Evolutionary conservation across 169 alveolate genomes (phyloP).

Genomic region (Plasmodium yoelii): DNA sequence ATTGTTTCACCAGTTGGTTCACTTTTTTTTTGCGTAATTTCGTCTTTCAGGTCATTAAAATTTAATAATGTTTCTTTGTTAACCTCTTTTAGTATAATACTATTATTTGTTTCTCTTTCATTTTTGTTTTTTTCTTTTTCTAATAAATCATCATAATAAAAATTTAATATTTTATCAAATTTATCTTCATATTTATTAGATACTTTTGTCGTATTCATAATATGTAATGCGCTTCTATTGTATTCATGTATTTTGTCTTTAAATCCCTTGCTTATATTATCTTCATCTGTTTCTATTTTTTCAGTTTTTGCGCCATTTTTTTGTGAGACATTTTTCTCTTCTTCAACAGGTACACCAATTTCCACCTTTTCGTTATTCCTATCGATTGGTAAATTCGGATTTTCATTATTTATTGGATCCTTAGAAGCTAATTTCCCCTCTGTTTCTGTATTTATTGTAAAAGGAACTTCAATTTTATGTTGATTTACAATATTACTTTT

Average conservation of each 20-base stretch:
- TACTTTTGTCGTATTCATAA: background rate
- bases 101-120: background rate
- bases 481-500: background rate
- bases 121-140: background rate
- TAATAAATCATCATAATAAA: background rate
- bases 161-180: background rate
- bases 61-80: no score
- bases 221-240: background rate
- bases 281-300: background rate
- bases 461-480: background rate
- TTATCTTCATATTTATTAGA: background rate
- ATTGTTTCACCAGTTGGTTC: conserved; percentile 16
- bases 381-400: no score
- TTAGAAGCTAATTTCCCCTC: no score
- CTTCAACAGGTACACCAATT: background rate
- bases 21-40: conserved; percentile 6
- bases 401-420: no score
- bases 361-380: background rate
- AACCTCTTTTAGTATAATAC: background rate
- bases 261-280: background rate
- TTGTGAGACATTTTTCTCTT: background rate
- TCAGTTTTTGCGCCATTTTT: background rate
- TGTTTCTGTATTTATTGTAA: background rate
- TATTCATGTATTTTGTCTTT: background rate
- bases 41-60: background rate